Evolutionary conservation across 306 rosid genomes (phyloP).

Genomic region (Cucumis melo): DNA sequence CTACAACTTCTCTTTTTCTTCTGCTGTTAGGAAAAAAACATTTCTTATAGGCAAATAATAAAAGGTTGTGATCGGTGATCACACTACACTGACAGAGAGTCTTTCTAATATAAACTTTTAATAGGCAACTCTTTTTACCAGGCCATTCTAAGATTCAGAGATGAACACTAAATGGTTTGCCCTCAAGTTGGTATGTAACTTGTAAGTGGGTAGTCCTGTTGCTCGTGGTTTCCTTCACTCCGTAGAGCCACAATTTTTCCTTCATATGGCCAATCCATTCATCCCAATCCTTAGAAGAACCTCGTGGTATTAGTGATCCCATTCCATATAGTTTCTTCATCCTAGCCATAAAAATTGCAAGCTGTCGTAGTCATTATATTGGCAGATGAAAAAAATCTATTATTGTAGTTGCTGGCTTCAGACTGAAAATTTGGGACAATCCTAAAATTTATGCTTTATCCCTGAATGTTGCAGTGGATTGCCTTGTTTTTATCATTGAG

Average conservation of each 20-base stretch:
- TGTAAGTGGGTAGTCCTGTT: neutral
- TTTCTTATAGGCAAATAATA: neutral
- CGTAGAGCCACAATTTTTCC: neutral
- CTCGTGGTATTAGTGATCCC: neutral
- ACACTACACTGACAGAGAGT: neutral
- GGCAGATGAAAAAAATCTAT: neutral
- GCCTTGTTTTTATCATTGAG: neutral
- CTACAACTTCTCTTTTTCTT: neutral
- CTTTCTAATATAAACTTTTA: neutral
- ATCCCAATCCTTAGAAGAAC: neutral
- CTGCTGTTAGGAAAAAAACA: neutral
- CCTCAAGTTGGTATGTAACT: neutral
- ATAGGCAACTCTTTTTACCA: neutral
- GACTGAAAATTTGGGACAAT: neutral
- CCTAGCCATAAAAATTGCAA: neutral
- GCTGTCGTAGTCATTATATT: neutral
- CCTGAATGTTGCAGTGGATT: neutral
- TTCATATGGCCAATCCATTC: neutral
- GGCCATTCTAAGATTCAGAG: neutral
- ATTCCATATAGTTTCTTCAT: neutral
- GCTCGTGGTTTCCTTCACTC: neutral
- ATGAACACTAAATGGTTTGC: neutral
- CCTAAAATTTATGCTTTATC: neutral
- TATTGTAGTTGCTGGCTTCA: neutral
- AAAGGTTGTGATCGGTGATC: neutral